Percentiles rank a stretch among this genome's conserved stretches.
phyloP scores from a whole-genome alignment of 352 stramenopile species.

The Phytophthora pisi region DNA sequence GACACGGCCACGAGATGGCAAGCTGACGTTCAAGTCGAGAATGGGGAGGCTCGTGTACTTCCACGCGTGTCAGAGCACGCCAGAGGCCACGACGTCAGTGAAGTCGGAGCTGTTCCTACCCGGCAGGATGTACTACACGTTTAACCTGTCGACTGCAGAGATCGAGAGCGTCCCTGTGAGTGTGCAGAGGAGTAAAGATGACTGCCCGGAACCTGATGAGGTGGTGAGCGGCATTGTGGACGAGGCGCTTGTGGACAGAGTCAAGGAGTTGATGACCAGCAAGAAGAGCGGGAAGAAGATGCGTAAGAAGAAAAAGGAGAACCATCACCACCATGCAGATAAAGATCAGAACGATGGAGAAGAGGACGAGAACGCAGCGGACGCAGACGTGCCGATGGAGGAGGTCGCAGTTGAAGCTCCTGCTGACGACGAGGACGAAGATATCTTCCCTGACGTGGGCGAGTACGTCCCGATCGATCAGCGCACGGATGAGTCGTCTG shows the following conservation, averaged over 20 bases:
- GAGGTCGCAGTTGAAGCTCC: slow-evolving; percentile 5
- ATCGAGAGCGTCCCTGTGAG: slow-evolving; percentile 61
- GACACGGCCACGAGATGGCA: slow-evolving; percentile 22
- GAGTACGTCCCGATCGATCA: slow-evolving; percentile 76
- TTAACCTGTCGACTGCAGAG: slow-evolving; percentile 48
- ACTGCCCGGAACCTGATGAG: slow-evolving; percentile 66
- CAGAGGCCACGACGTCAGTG: slow-evolving; percentile 3
- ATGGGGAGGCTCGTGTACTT: slow-evolving; percentile 72
- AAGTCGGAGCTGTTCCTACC: slow-evolving; percentile 79
- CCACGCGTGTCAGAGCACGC: slow-evolving; percentile 57
- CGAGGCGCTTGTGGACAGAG: slow-evolving; percentile 47
- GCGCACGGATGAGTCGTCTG: slow-evolving; percentile 30
- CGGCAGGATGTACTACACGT: slow-evolving; percentile 79
- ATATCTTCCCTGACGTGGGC: slow-evolving; percentile 78
- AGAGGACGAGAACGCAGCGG: neutral
- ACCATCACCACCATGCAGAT: neutral
- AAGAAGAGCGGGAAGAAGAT: slow-evolving; percentile 42
- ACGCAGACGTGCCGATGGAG: slow-evolving; percentile 9
- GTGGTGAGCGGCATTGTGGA: slow-evolving; percentile 61
- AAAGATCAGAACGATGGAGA: slow-evolving; percentile 3
- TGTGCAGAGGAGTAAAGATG: slow-evolving; percentile 77
- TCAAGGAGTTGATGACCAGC: slow-evolving; percentile 41
- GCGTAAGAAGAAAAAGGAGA: slow-evolving; percentile 52
- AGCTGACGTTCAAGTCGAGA: slow-evolving; percentile 61
- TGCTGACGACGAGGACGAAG: slow-evolving; percentile 51